Conservation (phyloP, 1,139 yeast genomes). For the Lodderomyces jiufengensis region DNA sequence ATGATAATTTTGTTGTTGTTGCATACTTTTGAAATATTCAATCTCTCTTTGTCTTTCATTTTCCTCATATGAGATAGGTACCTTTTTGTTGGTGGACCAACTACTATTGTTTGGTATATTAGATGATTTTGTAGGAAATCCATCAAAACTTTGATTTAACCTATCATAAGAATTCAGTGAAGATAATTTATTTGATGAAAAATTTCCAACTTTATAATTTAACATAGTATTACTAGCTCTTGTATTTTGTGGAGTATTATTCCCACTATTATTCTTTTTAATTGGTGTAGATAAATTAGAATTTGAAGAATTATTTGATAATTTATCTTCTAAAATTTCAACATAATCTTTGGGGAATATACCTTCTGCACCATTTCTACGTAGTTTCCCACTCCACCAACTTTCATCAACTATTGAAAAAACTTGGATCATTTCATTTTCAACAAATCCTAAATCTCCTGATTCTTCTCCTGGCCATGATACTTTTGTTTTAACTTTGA, state of each 20-base stretch:
- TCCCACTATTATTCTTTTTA: slow-evolving; percentile 14
- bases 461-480: slow-evolving; percentile 92
- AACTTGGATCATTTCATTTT: slow-evolving; percentile 88
- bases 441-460: slow-evolving; percentile 88
- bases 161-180: slow-evolving; percentile 21
- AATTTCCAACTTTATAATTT: slow-evolving; percentile 5
- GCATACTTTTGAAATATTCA: slow-evolving; percentile 29
- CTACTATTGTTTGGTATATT: slow-evolving; percentile 6
- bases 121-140: slow-evolving; percentile 1
- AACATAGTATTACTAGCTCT: slow-evolving; percentile 4
- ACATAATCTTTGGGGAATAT: slow-evolving; percentile 87
- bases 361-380: slow-evolving; percentile 80
- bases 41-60: slow-evolving; percentile 20
- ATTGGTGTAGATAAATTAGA: slow-evolving; percentile 16
- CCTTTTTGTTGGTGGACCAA: slow-evolving; percentile 18
- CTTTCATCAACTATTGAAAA: slow-evolving; percentile 77
- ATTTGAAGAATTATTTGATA: slow-evolving; percentile 12
- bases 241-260: slow-evolving; percentile 18
- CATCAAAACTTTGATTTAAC: slow-evolving; percentile 26
- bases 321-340: slow-evolving; percentile 42
- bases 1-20: slow-evolving; percentile 32
- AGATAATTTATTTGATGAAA: slow-evolving; percentile 16
- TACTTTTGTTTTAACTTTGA: slow-evolving; percentile 70
- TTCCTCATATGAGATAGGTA: slow-evolving; percentile 16
- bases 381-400: slow-evolving; percentile 86